Conservation (phyloP, 1,139 yeast genomes). For the Hyphopichia khmerensis region DNA sequence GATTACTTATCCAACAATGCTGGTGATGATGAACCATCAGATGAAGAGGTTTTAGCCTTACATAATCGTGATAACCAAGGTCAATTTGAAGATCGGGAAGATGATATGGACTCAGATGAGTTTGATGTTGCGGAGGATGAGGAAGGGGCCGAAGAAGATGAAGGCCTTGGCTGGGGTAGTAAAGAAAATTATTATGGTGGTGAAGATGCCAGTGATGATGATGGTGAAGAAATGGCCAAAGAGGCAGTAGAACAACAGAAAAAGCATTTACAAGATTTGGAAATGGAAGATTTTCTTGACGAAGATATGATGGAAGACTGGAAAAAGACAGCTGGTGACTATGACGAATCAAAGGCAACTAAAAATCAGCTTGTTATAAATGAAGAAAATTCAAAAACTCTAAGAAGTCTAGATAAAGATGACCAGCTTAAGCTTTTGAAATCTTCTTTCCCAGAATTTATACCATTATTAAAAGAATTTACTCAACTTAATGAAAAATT, state of each 20-base stretch:
- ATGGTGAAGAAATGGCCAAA: slow-evolving; percentile 74
- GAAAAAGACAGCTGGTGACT: slow-evolving; percentile 42
- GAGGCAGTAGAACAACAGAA: slow-evolving; percentile 90
- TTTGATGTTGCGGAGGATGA: slow-evolving; percentile 38
- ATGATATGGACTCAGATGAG: slow-evolving; percentile 26
- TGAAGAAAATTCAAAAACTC: slow-evolving; percentile 26
- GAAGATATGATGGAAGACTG: slow-evolving; percentile 80
- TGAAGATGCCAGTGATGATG: slow-evolving; percentile 74
- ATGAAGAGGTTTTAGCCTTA: slow-evolving; percentile 29
- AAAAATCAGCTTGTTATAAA: slow-evolving; percentile 21
- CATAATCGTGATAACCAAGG: slow-evolving; percentile 12
- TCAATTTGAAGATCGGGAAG: slow-evolving; percentile 29
- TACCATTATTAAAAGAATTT: slow-evolving; percentile 73
- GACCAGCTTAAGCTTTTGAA: slow-evolving; percentile 51
- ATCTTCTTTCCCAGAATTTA: slow-evolving; percentile 78
- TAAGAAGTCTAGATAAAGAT: slow-evolving; percentile 34
- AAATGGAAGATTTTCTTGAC: slow-evolving; percentile 79
- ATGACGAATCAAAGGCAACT: slow-evolving; percentile 24
- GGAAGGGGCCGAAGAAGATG: slow-evolving; percentile 51
- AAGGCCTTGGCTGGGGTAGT: slow-evolving; percentile 76
- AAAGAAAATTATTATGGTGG: slow-evolving; percentile 77
- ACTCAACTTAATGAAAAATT: slow-evolving; percentile 45
- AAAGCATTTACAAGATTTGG: slow-evolving; percentile 76
- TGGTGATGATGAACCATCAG: slow-evolving; percentile 37
- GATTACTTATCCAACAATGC: slow-evolving; percentile 25